Evolutionary conservation across 2,329 filamentous ascomycete species (phyloP), one percentile per base, ranked within the genome.

Genomic region (Colletotrichum limetticola): DNA sequence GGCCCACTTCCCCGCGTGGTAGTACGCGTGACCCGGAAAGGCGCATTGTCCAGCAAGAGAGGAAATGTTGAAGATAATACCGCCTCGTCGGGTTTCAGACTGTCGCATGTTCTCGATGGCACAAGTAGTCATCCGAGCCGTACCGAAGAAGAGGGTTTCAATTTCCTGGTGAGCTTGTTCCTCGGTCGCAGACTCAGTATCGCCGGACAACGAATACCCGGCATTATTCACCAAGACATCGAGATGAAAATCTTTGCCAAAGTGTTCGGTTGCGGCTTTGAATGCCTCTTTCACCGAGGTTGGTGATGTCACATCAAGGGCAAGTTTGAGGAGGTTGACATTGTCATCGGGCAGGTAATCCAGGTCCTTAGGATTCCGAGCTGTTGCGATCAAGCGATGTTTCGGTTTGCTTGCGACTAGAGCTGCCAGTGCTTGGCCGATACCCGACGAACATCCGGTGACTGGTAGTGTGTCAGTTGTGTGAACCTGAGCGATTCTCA

Each of bases 361-460:
- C 4, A 89, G 83, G n/a, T 78, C 74, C 1, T 80, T 72, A 0
- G 78, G 76, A 30, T 86, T 83, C n/a, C 87, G 84, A 32, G 86
- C 86, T 2, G 86, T 88, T 2, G 86, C 86, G 30, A 88, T 81
- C 2, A 88, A 76, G 58, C 84, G 83, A 32, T 86, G 80, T 1
- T 82, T 78, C 3, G 58, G 65, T 52, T 85, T 81, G 68, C 74
- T 79, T 12, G 83, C 80, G 53, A 87, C 76, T 24, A 82, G 77
- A 24, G 76, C 76, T 14, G 83, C 83, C 24, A 88, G 77, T 1
- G 79, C 80, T 37, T 78, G 78, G 55, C 86, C 86, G 8, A 88
- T 86, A 14, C 87, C 86, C 0, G 82, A 84, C 0, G 87, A 88
- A 75, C 85, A 87, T 19, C 87, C 86, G 46, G 86, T 87, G 24